Evolutionary conservation across 805 yeast species (phyloP).

Genomic region (Ogataea pini): DNA sequence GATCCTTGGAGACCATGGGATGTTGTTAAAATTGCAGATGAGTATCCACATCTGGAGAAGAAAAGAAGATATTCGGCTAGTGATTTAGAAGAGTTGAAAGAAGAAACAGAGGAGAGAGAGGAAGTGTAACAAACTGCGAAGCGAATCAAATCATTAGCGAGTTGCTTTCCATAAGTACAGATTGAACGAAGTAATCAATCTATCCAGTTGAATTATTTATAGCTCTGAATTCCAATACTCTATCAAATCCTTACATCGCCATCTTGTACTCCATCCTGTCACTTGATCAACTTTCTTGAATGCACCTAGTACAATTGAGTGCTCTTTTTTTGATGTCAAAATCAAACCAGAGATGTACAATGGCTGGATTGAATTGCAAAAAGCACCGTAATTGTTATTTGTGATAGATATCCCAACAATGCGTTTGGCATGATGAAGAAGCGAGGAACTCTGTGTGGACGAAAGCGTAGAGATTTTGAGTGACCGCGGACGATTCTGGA

Average conservation of each 20-base stretch:
- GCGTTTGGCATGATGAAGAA: conserved; percentile 39
- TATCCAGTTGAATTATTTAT: too few relatives aligned
- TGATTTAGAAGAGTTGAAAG: background rate
- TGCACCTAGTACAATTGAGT: conserved; percentile 26
- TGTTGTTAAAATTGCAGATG: conserved; percentile 37
- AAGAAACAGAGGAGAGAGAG: background rate
- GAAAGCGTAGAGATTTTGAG: conserved; percentile 27
- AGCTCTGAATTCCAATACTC: conserved; percentile 27
- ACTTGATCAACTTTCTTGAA: conserved; percentile 27
- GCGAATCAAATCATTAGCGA: too few relatives aligned
- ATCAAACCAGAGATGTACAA: conserved; percentile 30
- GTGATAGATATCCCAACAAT: conserved; percentile 38
- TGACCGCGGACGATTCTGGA: conserved; percentile 42
- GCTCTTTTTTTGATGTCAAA: conserved; percentile 26
- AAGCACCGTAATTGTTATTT: conserved; percentile 32
- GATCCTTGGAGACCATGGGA: conserved; percentile 44
- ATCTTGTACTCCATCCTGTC: conserved; percentile 32
- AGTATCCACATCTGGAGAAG: conserved; percentile 23
- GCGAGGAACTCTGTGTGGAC: conserved; percentile 24
- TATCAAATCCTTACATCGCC: conserved; percentile 30
- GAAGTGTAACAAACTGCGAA: background rate
- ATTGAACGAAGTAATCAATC: too few relatives aligned
- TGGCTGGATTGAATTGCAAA: conserved; percentile 30
- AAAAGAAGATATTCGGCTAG: background rate
- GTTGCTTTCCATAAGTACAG: too few relatives aligned